Evolutionary conservation across 1,139 yeast species (phyloP).

Genomic region (Lodderomyces oxycetoniae): DNA sequence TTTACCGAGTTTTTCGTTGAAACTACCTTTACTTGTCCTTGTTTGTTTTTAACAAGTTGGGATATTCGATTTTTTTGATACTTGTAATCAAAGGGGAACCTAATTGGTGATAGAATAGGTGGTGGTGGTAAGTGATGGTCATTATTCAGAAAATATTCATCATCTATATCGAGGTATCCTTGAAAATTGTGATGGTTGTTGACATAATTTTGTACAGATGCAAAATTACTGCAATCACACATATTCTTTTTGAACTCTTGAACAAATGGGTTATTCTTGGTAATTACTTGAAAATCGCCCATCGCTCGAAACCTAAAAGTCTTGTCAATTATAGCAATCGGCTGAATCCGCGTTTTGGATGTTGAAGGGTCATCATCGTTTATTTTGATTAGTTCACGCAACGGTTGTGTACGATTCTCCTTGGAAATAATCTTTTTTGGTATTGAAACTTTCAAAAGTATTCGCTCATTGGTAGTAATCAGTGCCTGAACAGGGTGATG

Average conservation of each 20-base stretch:
- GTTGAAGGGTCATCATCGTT: conserved; percentile 15
- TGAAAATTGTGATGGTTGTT: conserved; percentile 33
- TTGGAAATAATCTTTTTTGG: conserved; percentile 46
- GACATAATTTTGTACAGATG: conserved; percentile 41
- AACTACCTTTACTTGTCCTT: conserved; percentile 47
- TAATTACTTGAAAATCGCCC: conserved; percentile 78
- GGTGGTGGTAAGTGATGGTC: conserved; percentile 81
- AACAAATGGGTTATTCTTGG: conserved; percentile 51
- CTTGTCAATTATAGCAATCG: conserved; percentile 65
- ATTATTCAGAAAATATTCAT: conserved; percentile 13
- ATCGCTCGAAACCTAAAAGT: conserved; percentile 79
- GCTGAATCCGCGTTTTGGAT: conserved; percentile 41
- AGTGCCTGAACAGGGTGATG: conserved; percentile 77
- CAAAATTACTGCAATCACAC: conserved; percentile 23
- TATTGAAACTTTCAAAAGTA: conserved; percentile 63
- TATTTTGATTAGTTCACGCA: conserved; percentile 46
- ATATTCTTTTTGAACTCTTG: conserved; percentile 20
- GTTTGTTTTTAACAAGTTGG: conserved; percentile 57
- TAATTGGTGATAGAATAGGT: conserved; percentile 71
- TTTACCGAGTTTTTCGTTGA: conserved; percentile 35
- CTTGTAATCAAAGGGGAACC: conserved; percentile 65
- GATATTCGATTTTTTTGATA: conserved; percentile 45
- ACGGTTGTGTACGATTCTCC: conserved; percentile 19
- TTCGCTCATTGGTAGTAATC: conserved; percentile 50
- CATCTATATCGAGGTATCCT: conserved; percentile 29